Evolutionary conservation across 352 stramenopile genomes (phyloP).

Genomic region (Phytophthora citricola): DNA sequence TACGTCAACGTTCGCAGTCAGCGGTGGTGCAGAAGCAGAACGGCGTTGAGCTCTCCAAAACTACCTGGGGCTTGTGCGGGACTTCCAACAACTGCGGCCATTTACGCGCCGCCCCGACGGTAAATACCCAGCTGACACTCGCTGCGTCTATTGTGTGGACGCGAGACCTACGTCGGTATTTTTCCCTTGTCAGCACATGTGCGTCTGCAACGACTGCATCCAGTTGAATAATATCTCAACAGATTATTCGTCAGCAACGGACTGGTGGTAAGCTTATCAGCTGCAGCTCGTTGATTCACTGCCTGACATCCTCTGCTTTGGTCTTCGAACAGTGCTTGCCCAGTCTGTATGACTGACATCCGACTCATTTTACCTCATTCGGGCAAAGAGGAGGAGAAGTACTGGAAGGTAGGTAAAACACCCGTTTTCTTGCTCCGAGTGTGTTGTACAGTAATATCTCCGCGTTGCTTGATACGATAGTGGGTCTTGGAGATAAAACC

Average conservation of each 20-base stretch:
- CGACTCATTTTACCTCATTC: constrained; percentile 62
- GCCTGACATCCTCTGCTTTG: background rate
- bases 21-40: constrained; percentile 22
- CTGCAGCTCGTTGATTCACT: too few species aligned
- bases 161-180: constrained; percentile 30
- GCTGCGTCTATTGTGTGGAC: constrained; percentile 57
- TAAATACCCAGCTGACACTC: constrained; percentile 42
- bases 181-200: constrained; percentile 67
- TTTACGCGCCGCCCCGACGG: constrained; percentile 57
- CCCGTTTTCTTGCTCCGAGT: background rate
- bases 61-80: constrained; percentile 57
- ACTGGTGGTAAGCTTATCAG: constrained; percentile 43
- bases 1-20: constrained; percentile 25
- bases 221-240: constrained; percentile 46
- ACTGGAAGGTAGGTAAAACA: constrained; percentile 45
- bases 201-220: constrained; percentile 66
- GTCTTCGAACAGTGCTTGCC: constrained; percentile 48
- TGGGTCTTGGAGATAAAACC: constrained; percentile 64
- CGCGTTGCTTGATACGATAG: background rate
- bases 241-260: constrained; percentile 20
- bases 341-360: constrained; percentile 70
- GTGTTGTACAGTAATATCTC: background rate
- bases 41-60: constrained; percentile 49
- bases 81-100: constrained; percentile 58
- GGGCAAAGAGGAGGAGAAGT: constrained; percentile 62